A percentile compares a stretch with the other conserved stretches of the same genome.
Evolutionary conservation across 164 flowering plant species (phyloP).

Genomic region (Buxus sempervirens): DNA sequence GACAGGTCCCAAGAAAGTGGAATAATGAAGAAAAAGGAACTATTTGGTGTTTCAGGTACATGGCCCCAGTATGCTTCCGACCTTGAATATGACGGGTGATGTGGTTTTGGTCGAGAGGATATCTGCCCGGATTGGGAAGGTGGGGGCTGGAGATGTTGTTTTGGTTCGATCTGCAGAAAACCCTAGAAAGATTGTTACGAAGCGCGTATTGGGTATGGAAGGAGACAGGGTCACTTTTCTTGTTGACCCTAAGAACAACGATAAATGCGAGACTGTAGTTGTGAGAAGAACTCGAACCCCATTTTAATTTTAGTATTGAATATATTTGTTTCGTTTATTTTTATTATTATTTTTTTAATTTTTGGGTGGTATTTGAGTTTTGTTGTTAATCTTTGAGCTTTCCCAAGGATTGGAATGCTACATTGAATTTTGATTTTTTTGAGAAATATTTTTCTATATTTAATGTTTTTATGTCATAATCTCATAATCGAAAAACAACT

Average conservation of each 20-base stretch:
- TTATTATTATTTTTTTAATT: no score
- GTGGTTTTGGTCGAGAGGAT: slow-evolving; percentile 48
- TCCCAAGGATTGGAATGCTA: no score
- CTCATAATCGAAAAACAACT: no score
- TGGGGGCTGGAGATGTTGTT: slow-evolving; percentile 58
- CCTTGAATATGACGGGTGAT: slow-evolving; percentile 47
- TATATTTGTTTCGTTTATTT: no score
- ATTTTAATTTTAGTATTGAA: no score
- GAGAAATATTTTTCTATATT: no score
- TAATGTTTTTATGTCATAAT: no score
- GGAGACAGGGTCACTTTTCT: slow-evolving; percentile 54
- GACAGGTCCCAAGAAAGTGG: not conserved
- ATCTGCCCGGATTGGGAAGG: slow-evolving; percentile 38
- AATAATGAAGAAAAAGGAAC: not conserved
- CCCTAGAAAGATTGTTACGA: slow-evolving; percentile 48
- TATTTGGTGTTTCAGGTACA: slow-evolving; percentile 27
- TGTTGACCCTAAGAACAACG: slow-evolving; percentile 33
- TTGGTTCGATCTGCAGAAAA: slow-evolving; percentile 49
- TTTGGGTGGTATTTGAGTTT: no score
- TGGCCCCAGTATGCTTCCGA: slow-evolving; percentile 95
- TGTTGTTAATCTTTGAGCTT: no score
- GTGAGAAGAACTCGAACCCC: slow-evolving; percentile 28
- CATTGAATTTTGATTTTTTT: no score
- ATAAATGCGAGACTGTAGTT: slow-evolving; percentile 31
- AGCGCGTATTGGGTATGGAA: slow-evolving; percentile 58